A percentile compares a stretch with the other conserved stretches of the same genome.
Evolutionary conservation across 208 protist genomes (phyloP).

Genomic region (Leishmania gerbilli): DNA sequence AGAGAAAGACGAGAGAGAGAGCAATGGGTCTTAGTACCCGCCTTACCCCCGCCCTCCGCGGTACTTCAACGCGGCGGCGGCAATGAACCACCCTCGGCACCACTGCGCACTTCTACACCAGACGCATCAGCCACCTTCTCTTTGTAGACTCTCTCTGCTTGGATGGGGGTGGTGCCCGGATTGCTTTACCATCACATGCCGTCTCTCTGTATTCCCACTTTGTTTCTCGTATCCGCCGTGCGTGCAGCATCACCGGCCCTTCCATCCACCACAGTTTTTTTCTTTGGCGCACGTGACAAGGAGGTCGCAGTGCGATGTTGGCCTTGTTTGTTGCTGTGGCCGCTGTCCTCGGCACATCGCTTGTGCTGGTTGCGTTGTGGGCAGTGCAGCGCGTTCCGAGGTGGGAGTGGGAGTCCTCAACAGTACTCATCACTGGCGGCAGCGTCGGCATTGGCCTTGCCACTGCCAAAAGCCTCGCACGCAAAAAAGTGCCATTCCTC

Average conservation of each 20-base stretch:
- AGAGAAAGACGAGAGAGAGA: not conserved
- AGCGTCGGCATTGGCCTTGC: conserved; percentile 85
- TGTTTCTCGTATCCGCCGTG: not conserved
- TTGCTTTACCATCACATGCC: not conserved
- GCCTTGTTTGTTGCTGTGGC: conserved; percentile 10
- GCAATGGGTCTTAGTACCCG: not conserved
- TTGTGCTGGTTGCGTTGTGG: conserved; percentile 36
- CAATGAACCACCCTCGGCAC: not conserved
- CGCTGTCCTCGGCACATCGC: conserved; percentile 25
- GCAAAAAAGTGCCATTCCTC: conserved; percentile 47
- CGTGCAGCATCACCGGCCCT: not conserved
- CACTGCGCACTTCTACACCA: too few species aligned
- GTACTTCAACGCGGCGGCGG: not conserved
- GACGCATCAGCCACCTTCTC: not conserved
- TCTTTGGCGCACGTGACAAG: not conserved
- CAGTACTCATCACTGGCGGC: conserved; percentile 84
- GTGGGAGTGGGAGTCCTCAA: conserved; percentile 54
- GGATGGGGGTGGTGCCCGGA: not conserved
- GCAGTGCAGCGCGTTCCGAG: conserved; percentile 63
- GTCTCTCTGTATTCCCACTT: not conserved
- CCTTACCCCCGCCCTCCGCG: too few species aligned
- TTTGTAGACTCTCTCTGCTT: not conserved
- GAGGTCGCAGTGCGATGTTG: conserved; percentile 9
- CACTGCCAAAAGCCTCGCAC: conserved; percentile 60
- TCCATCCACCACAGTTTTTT: not conserved